Evolutionary conservation across 371 early-diverging fungal genomes (phyloP).

Genomic region (Mortierella sp.): DNA sequence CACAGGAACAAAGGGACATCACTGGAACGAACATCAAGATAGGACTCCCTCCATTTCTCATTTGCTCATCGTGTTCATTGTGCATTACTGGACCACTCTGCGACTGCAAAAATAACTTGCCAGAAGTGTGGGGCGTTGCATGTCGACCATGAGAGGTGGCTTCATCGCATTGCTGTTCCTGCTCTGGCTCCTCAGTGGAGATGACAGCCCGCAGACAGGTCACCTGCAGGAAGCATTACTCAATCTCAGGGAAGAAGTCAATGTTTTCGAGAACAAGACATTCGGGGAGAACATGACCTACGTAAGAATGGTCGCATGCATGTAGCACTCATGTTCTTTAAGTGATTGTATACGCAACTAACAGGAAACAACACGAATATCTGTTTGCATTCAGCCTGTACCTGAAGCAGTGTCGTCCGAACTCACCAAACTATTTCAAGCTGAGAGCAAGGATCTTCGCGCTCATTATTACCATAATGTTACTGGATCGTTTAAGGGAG

Average conservation of each 20-base stretch:
- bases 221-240: constrained; percentile 35
- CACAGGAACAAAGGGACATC: too few species aligned
- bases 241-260: constrained; percentile 58
- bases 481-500: constrained; percentile 72
- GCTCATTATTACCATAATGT: constrained; percentile 70
- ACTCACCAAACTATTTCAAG: constrained; percentile 51
- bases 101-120: too few species aligned
- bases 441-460: constrained; percentile 33
- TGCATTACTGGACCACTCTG: too few species aligned
- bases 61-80: too few species aligned
- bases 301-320: constrained; percentile 44
- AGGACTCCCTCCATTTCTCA: too few species aligned
- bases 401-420: constrained; percentile 52
- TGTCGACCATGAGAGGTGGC: constrained; percentile 29
- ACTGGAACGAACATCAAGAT: too few species aligned
- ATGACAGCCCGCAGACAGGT: constrained; percentile 23
- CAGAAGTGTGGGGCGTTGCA: too few species aligned
- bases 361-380: background rate
- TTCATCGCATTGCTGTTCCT: constrained; percentile 34
- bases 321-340: background rate
- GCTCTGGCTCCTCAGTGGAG: constrained; percentile 46
- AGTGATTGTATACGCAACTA: background rate
- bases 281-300: constrained; percentile 64
- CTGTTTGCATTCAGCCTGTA: constrained; percentile 55
- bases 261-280: constrained; percentile 59